Percentiles rank a stretch among this genome's conserved stretches.
These are phyloP conservation scores for Cryphonectria naterciae DNA, from an alignment of 2,329 filamentous ascomycete genomes.

Conservation along the genomic window DNA sequence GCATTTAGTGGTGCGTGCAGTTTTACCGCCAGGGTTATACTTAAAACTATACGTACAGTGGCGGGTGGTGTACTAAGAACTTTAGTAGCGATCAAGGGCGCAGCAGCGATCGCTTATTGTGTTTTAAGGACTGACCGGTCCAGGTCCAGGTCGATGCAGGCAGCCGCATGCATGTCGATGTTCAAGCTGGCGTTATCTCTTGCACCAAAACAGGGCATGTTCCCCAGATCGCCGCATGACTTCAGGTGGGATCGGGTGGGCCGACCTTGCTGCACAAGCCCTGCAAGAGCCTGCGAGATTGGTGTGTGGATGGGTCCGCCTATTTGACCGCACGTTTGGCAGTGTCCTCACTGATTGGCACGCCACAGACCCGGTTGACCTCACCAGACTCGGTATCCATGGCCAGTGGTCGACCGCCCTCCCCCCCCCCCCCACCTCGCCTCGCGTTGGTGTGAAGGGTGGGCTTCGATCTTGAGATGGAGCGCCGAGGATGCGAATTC, in stretches of 20 bases:
- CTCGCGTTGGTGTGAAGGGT: background rate
- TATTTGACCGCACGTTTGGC: constrained; percentile 21
- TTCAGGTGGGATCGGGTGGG: constrained; percentile 19
- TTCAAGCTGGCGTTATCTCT: constrained; percentile 20
- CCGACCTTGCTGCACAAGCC: constrained; percentile 15
- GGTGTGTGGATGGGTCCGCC: constrained; percentile 5
- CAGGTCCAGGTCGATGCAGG: constrained; percentile 12
- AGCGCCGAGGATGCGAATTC: background rate
- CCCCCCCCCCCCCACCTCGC: background rate
- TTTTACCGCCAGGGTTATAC: background rate
- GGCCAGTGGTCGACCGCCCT: background rate
- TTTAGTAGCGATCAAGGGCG: background rate
- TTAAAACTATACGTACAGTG: background rate
- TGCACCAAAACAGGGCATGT: constrained; percentile 19
- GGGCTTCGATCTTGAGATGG: constrained; percentile 4
- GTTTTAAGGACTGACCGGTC: constrained; percentile 1
- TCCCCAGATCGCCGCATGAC: constrained; percentile 28
- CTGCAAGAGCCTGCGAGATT: constrained; percentile 21
- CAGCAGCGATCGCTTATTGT: background rate
- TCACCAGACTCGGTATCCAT: constrained; percentile 7
- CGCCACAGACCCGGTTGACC: constrained; percentile 2
- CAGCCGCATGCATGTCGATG: constrained; percentile 12
- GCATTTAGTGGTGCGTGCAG: background rate
- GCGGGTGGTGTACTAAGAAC: background rate
- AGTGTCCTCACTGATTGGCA: constrained; percentile 16